Percentiles rank a stretch among this genome's conserved stretches.
Evolutionary conservation across 2,329 filamentous ascomycete species (phyloP).

Genomic region (Pochonia chlamydosporia): DNA sequence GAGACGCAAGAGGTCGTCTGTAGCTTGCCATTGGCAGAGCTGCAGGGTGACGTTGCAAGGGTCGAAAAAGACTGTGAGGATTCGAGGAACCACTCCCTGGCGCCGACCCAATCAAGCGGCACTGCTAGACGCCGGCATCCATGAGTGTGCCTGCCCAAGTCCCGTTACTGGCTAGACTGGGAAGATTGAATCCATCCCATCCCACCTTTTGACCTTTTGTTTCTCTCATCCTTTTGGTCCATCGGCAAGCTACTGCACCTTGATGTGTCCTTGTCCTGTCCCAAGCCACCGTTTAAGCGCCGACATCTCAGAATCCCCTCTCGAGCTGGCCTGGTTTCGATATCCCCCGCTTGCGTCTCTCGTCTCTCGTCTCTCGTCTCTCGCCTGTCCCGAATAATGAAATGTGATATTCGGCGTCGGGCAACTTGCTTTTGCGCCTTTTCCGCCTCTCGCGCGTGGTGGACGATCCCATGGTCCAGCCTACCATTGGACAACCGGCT

Average conservation of each 20-base stretch:
- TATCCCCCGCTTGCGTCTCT: neutral
- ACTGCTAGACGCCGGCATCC: constrained; percentile 16
- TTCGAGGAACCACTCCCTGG: neutral
- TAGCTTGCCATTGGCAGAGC: neutral
- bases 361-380: neutral
- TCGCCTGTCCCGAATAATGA: neutral
- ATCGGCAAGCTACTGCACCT: constrained; percentile 4
- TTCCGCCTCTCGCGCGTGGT: neutral
- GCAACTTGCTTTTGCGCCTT: neutral
- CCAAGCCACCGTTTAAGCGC: constrained; percentile 2
- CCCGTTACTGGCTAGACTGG: constrained; percentile 5
- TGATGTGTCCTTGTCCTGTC: neutral
- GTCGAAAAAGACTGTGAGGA: too few relatives aligned
- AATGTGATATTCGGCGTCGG: neutral
- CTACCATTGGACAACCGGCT: neutral
- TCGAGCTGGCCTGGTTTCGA: neutral
- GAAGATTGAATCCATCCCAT: constrained; percentile 2
- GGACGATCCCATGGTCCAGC: neutral
- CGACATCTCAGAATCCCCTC: neutral
- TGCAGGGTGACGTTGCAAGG: constrained; percentile 5
- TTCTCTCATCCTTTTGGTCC: neutral
- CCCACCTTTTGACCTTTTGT: too few relatives aligned
- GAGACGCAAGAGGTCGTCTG: neutral
- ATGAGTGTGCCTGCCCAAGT: neutral
- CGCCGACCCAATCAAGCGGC: constrained; percentile 15